Base-by-base conservation (phyloP, 176 grass and related monocot genomes). In the Triticum dicoccoides region DNA sequence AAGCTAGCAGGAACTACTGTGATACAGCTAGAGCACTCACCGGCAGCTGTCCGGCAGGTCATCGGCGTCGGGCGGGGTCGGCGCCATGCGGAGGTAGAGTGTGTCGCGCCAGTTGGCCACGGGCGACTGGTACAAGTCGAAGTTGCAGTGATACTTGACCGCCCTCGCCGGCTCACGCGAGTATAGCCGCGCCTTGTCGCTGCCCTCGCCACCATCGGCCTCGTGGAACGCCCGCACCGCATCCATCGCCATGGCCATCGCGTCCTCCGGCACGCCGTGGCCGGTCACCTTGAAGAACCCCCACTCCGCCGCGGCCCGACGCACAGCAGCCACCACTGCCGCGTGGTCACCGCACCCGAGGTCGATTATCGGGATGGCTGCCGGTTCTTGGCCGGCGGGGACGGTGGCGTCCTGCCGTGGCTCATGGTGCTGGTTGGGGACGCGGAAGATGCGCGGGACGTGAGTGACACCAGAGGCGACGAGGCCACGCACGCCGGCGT, bases 21-120 rank as follows among this genome's bases (percentile, higher is more conserved):
- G 39, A 42, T 3, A 42, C 39, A 42, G 9, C 39, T 2, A 42
- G 84, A 3, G 69, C 27, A 8, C 63, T 35, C 18, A 95, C 93
- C 73, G 86, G 93, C 78, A 86, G 69, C 0, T 81, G 21, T 77
- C 62, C 2, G 90, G 90, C 58, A 95, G 12, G 4, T 92, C 90
- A 5, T 49, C 41, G 56, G 74, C 37, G 4, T 27, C 6, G 1
- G 88, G 88, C 1, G 93, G 90, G 21, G 90, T 86, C 11, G 93
- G 93, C 3, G 80, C 88, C 74, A 92, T 79, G 80, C 86, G 85
- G 63, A 87, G 64, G 84, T 86, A 90, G 79, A 95, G 91, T 15
- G 93, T 86, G 64, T 94, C 92, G n/a, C 84, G 78, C 92, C 92
- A 94, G 80, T 89, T 94, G n/a, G 85, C 77, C 42, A 91, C 89